Conservation (phyloP, 345 rosid genomes). For the Salix caprea region DNA sequence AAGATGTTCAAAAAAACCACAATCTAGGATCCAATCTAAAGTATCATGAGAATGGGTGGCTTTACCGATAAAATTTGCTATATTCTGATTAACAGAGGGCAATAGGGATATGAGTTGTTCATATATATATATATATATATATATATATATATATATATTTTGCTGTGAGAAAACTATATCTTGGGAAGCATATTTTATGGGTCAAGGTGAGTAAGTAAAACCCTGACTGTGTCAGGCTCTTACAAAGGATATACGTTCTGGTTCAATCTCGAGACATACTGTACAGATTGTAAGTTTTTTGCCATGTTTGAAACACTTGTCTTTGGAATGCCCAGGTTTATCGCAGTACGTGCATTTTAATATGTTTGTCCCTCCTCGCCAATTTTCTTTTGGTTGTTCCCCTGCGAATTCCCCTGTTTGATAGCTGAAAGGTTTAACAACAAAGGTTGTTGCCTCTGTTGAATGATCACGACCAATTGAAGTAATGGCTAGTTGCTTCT, state of each 20-base stretch:
- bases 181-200: too few species aligned
- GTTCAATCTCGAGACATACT: rapidly evolving
- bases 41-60: too few species aligned
- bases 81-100: background rate
- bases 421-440: background rate
- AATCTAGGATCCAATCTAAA: too few species aligned
- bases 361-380: too few species aligned
- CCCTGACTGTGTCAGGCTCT: rapidly evolving
- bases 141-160: too few species aligned
- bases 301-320: background rate
- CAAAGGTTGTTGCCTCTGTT: background rate
- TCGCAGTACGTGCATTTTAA: background rate
- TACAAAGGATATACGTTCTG: too few species aligned
- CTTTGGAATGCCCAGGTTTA: background rate
- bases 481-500: background rate
- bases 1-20: too few species aligned
- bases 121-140: too few species aligned
- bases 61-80: background rate
- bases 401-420: background rate
- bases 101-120: background rate
- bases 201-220: too few species aligned
- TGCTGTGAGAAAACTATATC: too few species aligned
- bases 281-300: too few species aligned
- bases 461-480: background rate
- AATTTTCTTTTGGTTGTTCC: background rate